Percentiles rank a stretch among this genome's conserved stretches.
phyloP scores from a whole-genome alignment of 2,329 filamentous ascomycete genomes.

The Claviceps humidiphila region DNA sequence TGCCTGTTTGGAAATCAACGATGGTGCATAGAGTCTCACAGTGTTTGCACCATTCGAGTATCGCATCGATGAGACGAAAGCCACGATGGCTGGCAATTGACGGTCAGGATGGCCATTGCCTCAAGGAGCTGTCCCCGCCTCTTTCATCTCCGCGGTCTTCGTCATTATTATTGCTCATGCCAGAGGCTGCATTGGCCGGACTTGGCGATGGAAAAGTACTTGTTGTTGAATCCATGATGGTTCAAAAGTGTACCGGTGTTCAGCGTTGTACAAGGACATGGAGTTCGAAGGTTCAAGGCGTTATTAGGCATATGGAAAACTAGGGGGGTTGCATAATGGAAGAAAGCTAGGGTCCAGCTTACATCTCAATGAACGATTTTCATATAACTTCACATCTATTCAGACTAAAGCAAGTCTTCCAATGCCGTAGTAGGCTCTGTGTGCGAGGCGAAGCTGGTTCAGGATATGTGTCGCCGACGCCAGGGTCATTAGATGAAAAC shows the following conservation, averaged over 20 bases:
- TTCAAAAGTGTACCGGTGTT: neutral
- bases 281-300: neutral
- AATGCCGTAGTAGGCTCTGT: slow-evolving; percentile 1
- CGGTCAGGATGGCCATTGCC: slow-evolving; percentile 49
- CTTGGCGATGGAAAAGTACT: slow-evolving; percentile 30
- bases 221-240: slow-evolving; percentile 26
- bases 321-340: neutral
- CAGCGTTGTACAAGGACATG: neutral
- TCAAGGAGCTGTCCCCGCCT: slow-evolving; percentile 40
- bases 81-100: slow-evolving; percentile 58
- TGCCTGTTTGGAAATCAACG: slow-evolving; percentile 25
- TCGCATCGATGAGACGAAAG: slow-evolving; percentile 21
- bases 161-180: slow-evolving; percentile 28
- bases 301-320: neutral
- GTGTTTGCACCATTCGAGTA: too few species aligned
- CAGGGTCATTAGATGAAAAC: neutral
- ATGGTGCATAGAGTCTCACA: too few species aligned
- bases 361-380: neutral
- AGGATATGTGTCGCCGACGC: neutral
- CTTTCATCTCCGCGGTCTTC: slow-evolving; percentile 43
- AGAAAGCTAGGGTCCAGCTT: neutral
- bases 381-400: neutral
- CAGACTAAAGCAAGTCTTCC: neutral
- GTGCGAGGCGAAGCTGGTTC: neutral
- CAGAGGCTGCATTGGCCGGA: slow-evolving; percentile 19